Evolutionary conservation across 2,329 filamentous ascomycete species (phyloP).

Genomic region (Exophiala sp.): DNA sequence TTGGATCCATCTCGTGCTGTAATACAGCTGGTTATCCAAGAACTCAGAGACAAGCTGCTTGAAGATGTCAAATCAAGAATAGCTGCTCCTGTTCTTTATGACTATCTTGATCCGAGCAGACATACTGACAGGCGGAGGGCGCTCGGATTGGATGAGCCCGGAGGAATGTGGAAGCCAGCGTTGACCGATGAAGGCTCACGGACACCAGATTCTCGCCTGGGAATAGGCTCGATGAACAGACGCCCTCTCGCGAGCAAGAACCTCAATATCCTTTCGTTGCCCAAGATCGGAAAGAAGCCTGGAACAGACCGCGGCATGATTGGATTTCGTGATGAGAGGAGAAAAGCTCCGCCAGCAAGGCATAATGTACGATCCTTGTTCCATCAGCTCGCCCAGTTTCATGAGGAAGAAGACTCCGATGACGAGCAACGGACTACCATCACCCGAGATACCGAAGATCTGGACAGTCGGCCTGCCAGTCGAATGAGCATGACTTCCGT

Average conservation of each 20-base stretch:
- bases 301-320: slow-evolving; percentile 57
- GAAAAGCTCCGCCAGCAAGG: slow-evolving; percentile 55
- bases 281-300: slow-evolving; percentile 68
- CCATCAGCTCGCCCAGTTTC: slow-evolving; percentile 69
- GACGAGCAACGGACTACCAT: slow-evolving; percentile 70
- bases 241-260: slow-evolving; percentile 35
- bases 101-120: slow-evolving; percentile 77
- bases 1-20: slow-evolving; percentile 89
- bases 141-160: slow-evolving; percentile 70
- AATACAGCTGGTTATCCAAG: slow-evolving; percentile 70
- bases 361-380: slow-evolving; percentile 74
- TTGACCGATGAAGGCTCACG: slow-evolving; percentile 60
- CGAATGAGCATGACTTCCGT: slow-evolving; percentile 57
- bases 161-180: slow-evolving; percentile 57
- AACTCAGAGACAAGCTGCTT: slow-evolving; percentile 82
- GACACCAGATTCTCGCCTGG: slow-evolving; percentile 58
- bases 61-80: slow-evolving; percentile 85
- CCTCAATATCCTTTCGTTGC: slow-evolving; percentile 63
- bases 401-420: slow-evolving; percentile 83
- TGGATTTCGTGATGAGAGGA: slow-evolving; percentile 67
- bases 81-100: slow-evolving; percentile 73
- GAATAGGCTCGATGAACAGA: slow-evolving; percentile 34
- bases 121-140: slow-evolving; percentile 76
- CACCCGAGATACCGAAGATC: slow-evolving; percentile 76
- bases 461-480: slow-evolving; percentile 76